Conservation (phyloP, 768 basidiomycete genomes). For the Leccinum pellstonianum region DNA sequence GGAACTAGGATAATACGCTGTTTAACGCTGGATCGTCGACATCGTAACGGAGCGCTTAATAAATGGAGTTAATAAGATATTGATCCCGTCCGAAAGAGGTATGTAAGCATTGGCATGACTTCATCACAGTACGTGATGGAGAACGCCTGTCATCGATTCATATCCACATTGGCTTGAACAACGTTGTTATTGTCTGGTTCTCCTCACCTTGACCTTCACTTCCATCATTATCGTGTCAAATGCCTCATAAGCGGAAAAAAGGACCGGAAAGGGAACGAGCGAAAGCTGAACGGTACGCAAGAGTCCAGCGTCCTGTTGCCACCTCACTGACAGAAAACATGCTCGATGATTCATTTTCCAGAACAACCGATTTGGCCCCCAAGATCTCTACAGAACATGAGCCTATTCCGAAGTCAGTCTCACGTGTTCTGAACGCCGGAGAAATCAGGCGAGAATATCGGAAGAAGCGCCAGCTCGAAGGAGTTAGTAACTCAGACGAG, state of each 20-base stretch:
- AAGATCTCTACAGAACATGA: slow-evolving; percentile 48
- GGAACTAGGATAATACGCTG: slow-evolving; percentile 27
- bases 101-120: slow-evolving; percentile 18
- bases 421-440: slow-evolving; percentile 63
- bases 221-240: slow-evolving; percentile 34
- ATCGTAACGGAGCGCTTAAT: background rate
- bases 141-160: background rate
- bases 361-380: slow-evolving; percentile 53
- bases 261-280: slow-evolving; percentile 45
- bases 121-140: background rate
- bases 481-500: slow-evolving; percentile 30
- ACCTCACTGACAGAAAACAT: background rate
- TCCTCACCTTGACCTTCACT: slow-evolving; percentile 1
- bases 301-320: background rate
- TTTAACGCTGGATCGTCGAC: slow-evolving; percentile 14
- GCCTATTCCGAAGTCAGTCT: slow-evolving; percentile 64
- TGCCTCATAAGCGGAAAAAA: slow-evolving; percentile 71
- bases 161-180: slow-evolving; percentile 1
- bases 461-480: slow-evolving; percentile 40
- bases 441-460: slow-evolving; percentile 56
- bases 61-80: slow-evolving; percentile 7
- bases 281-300: slow-evolving; percentile 42
- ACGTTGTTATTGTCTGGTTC: slow-evolving; percentile 15
- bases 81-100: background rate
- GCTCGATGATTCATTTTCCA: slow-evolving; percentile 24